Evolutionary conservation across 2,329 filamentous ascomycete species (phyloP).

Genomic region (Pestalotiopsis sp.): DNA sequence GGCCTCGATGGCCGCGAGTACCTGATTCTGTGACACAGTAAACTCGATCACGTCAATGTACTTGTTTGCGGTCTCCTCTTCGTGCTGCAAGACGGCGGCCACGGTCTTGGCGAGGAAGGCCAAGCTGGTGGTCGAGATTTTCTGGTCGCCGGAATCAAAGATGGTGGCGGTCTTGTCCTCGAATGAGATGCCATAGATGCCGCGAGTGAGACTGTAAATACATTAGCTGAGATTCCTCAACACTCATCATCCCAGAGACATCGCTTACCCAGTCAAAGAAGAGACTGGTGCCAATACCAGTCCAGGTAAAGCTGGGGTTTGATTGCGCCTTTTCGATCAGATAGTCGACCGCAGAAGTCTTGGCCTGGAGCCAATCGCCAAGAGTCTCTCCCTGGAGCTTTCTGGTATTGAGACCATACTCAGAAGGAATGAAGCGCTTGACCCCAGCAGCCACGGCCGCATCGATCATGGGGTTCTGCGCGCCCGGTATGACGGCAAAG

Average conservation of each 20-base stretch:
- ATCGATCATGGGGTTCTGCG: slow-evolving; percentile 55
- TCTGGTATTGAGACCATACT: slow-evolving; percentile 47
- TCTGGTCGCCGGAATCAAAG: slow-evolving; percentile 47
- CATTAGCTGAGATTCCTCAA: neutral
- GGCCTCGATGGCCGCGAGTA: slow-evolving; percentile 48
- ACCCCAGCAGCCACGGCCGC: slow-evolving; percentile 62
- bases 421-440: slow-evolving; percentile 62
- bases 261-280: slow-evolving; percentile 53
- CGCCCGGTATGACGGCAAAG: slow-evolving; percentile 32
- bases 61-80: slow-evolving; percentile 47
- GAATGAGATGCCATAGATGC: slow-evolving; percentile 40
- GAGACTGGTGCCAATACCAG: slow-evolving; percentile 47
- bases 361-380: neutral
- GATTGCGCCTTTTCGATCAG: slow-evolving; percentile 45
- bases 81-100: slow-evolving; percentile 41
- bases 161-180: slow-evolving; percentile 44
- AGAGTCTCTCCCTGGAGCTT: slow-evolving; percentile 13
- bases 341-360: slow-evolving; percentile 39
- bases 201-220: neutral
- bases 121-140: slow-evolving; percentile 46
- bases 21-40: slow-evolving; percentile 48
- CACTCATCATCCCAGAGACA: neutral
- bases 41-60: slow-evolving; percentile 54
- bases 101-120: slow-evolving; percentile 45
- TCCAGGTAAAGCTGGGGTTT: slow-evolving; percentile 49